These are phyloP conservation scores for Cicer bijugum DNA, from an alignment of 306 rosid genomes.

Conservation along the genomic window DNA sequence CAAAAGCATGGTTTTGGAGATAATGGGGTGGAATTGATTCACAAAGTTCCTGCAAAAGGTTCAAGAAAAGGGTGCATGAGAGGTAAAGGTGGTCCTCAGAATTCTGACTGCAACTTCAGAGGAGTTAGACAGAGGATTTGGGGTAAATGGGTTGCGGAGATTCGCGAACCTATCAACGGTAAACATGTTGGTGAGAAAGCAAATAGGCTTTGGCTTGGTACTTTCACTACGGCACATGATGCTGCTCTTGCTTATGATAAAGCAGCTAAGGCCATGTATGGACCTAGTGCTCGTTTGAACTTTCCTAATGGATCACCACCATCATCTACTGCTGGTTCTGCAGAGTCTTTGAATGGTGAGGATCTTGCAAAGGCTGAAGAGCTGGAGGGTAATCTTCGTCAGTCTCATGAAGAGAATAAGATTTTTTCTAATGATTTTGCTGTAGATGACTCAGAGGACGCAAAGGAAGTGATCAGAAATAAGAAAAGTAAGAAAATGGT, in stretches of 20 bases:
- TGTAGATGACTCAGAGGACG: constrained; percentile 34
- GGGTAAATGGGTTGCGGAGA: constrained; percentile 97
- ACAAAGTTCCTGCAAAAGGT: constrained; percentile 65
- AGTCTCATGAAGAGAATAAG: constrained; percentile 31
- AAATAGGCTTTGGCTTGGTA: constrained; percentile 87
- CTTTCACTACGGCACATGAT: constrained; percentile 74
- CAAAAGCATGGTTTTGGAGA: constrained; percentile 40
- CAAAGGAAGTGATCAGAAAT: constrained; percentile 10
- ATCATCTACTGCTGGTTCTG: constrained; percentile 27
- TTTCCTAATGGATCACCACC: constrained; percentile 55
- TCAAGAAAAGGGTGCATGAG: constrained; percentile 87
- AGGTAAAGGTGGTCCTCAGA: constrained; percentile 97
- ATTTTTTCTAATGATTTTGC: constrained; percentile 17
- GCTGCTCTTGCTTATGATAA: constrained; percentile 92
- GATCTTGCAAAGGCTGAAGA: constrained; percentile 37
- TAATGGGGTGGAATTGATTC: constrained; percentile 48
- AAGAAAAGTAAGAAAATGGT: constrained; percentile 18
- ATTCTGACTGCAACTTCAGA: constrained; percentile 67
- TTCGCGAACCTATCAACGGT: constrained; percentile 63
- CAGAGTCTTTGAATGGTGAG: constrained; percentile 10
- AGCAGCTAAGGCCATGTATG: constrained; percentile 83
- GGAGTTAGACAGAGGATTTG: constrained; percentile 94
- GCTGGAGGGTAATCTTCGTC: constrained; percentile 7
- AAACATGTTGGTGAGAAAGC: constrained; percentile 44
- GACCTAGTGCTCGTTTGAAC: constrained; percentile 72